Conservation (phyloP, 441 rosid genomes). For the Croton setiger region DNA sequence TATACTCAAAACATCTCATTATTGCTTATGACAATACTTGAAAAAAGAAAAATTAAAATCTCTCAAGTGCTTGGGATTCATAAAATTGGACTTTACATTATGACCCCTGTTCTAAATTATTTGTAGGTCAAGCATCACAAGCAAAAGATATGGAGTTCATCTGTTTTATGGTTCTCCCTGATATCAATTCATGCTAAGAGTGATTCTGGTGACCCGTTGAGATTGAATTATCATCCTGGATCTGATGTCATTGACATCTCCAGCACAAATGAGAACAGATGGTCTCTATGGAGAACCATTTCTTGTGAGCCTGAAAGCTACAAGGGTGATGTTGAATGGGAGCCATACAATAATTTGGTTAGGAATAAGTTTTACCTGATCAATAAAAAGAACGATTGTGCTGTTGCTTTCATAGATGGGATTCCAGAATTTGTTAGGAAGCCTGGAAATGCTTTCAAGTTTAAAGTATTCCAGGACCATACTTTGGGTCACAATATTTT, state of each 20-base stretch:
- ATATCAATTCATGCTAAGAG: conserved; percentile 76
- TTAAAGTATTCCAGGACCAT: conserved; percentile 58
- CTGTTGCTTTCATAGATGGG: conserved; percentile 75
- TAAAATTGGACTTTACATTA: conserved; percentile 7
- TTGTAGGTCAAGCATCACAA: conserved; percentile 74
- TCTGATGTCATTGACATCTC: conserved; percentile 75
- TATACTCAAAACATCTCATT: background rate
- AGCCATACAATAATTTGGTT: conserved; percentile 55
- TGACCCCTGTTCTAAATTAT: conserved; percentile 22
- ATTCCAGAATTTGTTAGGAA: conserved; percentile 80
- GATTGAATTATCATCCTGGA: conserved; percentile 58
- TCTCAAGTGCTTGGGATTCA: conserved; percentile 6
- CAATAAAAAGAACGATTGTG: conserved; percentile 79
- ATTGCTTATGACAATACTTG: background rate
- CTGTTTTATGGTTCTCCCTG: conserved; percentile 81
- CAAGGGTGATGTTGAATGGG: conserved; percentile 61
- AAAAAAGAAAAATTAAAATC: background rate
- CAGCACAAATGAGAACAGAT: conserved; percentile 50
- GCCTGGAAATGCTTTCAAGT: conserved; percentile 96
- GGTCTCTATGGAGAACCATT: conserved; percentile 65
- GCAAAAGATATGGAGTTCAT: conserved; percentile 66
- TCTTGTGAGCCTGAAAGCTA: conserved; percentile 52
- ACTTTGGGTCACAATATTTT: conserved; percentile 29
- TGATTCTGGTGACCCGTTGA: conserved; percentile 66
- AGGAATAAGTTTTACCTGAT: conserved; percentile 70